phyloP scores from a whole-genome alignment of 768 basidiomycete genomes.

The Inosperma sp. region DNA sequence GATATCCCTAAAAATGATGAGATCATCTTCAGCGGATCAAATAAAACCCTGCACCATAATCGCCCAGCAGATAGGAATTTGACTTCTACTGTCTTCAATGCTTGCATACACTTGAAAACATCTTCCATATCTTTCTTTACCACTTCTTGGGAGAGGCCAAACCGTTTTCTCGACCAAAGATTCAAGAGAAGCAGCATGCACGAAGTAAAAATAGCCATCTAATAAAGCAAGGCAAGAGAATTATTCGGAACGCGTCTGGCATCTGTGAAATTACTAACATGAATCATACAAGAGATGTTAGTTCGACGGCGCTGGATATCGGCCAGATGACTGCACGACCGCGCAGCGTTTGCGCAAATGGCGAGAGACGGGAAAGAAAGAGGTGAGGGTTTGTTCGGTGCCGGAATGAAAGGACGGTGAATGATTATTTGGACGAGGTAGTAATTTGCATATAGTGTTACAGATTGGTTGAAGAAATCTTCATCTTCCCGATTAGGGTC shows the following conservation, averaged over 20 bases:
- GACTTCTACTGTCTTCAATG: constrained; percentile 39
- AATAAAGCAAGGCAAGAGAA: too few relatives aligned
- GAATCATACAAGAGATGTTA: constrained; percentile 32
- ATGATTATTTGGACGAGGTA: constrained; percentile 68
- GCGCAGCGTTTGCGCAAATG: constrained; percentile 75
- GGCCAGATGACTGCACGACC: constrained; percentile 76
- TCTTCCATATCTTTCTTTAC: constrained; percentile 55
- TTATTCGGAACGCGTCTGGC: constrained; percentile 6
- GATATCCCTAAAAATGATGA: constrained; percentile 50
- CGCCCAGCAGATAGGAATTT: constrained; percentile 44
- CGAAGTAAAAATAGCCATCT: constrained; percentile 42
- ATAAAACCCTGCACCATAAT: constrained; percentile 33
- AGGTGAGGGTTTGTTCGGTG: constrained; percentile 43
- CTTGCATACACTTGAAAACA: constrained; percentile 59
- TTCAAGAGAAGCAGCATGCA: constrained; percentile 60
- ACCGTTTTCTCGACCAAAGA: constrained; percentile 59
- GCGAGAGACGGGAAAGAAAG: constrained; percentile 63
- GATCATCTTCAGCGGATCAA: background rate
- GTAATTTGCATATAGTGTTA: constrained; percentile 43
- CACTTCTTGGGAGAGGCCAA: constrained; percentile 42
- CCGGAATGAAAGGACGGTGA: constrained; percentile 75
- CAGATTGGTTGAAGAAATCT: constrained; percentile 57
- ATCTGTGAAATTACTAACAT: constrained; percentile 8
- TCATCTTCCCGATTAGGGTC: constrained; percentile 44
- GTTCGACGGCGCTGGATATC: constrained; percentile 48